phyloP scores from a whole-genome alignment of 1,284 basidiomycete species.

The Heterobasidion parviporum region DNA sequence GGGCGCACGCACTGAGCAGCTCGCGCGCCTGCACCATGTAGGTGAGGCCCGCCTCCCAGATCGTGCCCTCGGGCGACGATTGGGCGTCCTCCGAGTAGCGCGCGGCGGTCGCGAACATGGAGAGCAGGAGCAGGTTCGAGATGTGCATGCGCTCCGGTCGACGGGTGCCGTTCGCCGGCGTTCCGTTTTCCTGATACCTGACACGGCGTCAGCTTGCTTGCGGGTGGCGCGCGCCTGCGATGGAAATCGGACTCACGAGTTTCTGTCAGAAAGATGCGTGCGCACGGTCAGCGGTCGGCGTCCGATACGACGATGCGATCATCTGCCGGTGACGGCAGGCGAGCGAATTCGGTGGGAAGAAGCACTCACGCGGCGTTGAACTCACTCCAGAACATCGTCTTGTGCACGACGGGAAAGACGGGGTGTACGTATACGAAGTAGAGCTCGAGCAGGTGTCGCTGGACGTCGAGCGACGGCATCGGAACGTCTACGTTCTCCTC shows the following conservation, averaged over 20 bases:
- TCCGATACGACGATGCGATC: too few species aligned
- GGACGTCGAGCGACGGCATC: slow-evolving; percentile 49
- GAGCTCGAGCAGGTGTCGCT: slow-evolving; percentile 61
- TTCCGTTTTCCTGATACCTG: background rate
- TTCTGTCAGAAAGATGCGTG: background rate
- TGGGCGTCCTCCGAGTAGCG: slow-evolving; percentile 52
- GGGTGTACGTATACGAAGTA: slow-evolving; percentile 82
- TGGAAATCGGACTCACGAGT: background rate
- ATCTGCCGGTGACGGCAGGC: background rate
- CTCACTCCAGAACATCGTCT: slow-evolving; percentile 58
- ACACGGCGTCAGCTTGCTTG: background rate
- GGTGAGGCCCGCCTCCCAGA: slow-evolving; percentile 66
- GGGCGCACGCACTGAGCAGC: slow-evolving; percentile 47
- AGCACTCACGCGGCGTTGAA: slow-evolving; percentile 46
- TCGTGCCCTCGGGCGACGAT: slow-evolving; percentile 36
- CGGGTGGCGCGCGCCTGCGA: background rate
- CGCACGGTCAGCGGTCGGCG: background rate
- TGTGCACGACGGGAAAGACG: slow-evolving; percentile 69
- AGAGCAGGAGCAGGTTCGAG: slow-evolving; percentile 63
- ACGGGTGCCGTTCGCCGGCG: background rate
- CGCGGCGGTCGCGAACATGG: slow-evolving; percentile 74
- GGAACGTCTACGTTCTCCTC: slow-evolving; percentile 38
- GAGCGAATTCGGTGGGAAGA: background rate
- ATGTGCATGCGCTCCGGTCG: slow-evolving; percentile 24
- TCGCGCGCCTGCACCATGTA: slow-evolving; percentile 62